A percentile compares a stretch with the other conserved stretches of the same genome.
These are phyloP conservation scores for Trichophyton simii DNA, from an alignment of 2,329 filamentous ascomycete genomes.

Conservation along the genomic window DNA sequence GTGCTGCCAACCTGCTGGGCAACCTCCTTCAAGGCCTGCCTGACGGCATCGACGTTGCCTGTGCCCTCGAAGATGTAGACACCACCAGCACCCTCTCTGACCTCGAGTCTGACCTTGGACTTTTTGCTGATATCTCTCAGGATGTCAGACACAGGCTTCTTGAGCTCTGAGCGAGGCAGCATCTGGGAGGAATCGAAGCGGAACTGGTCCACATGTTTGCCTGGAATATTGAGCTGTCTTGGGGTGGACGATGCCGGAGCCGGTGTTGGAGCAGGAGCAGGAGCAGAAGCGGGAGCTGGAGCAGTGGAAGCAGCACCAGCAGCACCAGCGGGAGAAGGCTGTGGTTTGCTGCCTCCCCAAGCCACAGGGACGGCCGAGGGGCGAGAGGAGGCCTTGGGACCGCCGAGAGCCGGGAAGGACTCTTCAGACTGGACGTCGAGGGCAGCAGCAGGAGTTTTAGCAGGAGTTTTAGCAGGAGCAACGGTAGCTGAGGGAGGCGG, in stretches of 20 bases:
- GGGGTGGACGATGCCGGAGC: constrained; percentile 30
- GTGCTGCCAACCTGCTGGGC: constrained; percentile 77
- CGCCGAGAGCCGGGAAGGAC: constrained; percentile 81
- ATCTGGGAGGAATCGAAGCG: constrained; percentile 64
- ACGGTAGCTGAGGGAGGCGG: constrained; percentile 37
- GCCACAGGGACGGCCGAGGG: constrained; percentile 53
- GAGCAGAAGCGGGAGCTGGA: constrained; percentile 43
- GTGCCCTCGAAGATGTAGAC: constrained; percentile 71
- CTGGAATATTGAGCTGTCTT: constrained; percentile 61
- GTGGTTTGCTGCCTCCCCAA: constrained; percentile 57
- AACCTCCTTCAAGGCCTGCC: constrained; percentile 79
- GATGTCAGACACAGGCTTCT: constrained; percentile 72
- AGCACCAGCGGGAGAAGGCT: constrained; percentile 18
- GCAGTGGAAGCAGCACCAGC: constrained; percentile 16
- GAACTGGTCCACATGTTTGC: constrained; percentile 67
- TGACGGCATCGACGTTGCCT: constrained; percentile 70
- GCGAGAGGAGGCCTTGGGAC: constrained; percentile 46
- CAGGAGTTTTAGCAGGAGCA: constrained; percentile 12
- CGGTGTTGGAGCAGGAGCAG: constrained; percentile 43
- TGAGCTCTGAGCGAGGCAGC: constrained; percentile 62
- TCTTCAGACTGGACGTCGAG: constrained; percentile 81
- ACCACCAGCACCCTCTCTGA: constrained; percentile 59
- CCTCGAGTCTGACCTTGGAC: constrained; percentile 73
- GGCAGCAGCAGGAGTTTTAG: constrained; percentile 21
- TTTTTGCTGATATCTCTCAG: constrained; percentile 86